Percentiles rank a stretch among this genome's conserved stretches.
Conservation (phyloP, 2,329 filamentous ascomycete genomes). For the Pseudogymnoascus sp. region DNA sequence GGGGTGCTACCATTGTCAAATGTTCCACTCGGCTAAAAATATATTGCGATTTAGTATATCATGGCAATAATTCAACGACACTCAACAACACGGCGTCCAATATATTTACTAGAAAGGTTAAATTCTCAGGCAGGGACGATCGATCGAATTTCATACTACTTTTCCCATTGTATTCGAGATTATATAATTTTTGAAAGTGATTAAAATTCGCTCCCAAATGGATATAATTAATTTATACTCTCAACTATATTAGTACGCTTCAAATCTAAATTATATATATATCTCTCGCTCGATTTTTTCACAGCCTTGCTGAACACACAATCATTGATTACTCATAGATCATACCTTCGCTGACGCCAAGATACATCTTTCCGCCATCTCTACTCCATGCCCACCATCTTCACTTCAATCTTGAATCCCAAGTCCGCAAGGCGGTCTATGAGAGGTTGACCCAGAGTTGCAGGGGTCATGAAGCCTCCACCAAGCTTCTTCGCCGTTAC, state of each 20-base stretch:
- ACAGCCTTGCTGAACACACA: not conserved
- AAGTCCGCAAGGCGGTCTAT: slow-evolving; percentile 54
- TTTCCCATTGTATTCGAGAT: not conserved
- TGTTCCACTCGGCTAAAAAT: not conserved
- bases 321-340: not conserved
- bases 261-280: not conserved
- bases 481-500: slow-evolving; percentile 41
- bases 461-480: slow-evolving; percentile 66
- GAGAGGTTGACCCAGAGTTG: slow-evolving; percentile 60
- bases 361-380: not conserved
- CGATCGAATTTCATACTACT: not conserved
- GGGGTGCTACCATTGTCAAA: not conserved
- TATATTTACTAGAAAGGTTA: not conserved
- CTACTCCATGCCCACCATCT: slow-evolving; percentile 29
- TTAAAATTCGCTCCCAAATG: not conserved
- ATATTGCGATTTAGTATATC: not conserved
- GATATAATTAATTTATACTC: not conserved
- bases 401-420: slow-evolving; percentile 57
- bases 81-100: not conserved
- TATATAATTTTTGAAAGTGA: not conserved
- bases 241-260: not conserved
- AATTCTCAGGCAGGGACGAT: no score
- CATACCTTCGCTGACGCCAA: not conserved
- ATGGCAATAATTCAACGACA: not conserved
- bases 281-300: not conserved